Evolutionary conservation across 2,329 filamentous ascomycete genomes (phyloP).

Genomic region (Colletotrichum sp.): DNA sequence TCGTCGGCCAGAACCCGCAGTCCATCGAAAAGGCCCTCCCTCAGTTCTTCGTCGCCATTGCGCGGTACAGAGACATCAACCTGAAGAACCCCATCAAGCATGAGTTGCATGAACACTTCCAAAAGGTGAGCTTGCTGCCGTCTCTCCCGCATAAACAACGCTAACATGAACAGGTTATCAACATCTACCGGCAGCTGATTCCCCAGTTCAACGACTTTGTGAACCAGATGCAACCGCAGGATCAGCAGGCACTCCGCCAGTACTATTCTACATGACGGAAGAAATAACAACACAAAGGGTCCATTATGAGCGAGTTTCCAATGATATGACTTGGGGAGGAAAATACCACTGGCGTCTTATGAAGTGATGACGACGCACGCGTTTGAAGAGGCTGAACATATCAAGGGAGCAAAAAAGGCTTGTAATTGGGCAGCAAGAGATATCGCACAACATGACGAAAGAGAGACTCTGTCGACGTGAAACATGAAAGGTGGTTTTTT

Average conservation of each 20-base stretch:
- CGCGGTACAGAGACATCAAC: conserved; percentile 73
- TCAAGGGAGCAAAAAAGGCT: conserved; percentile 16
- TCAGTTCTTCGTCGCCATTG: conserved; percentile 84
- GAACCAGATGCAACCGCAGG: conserved; percentile 51
- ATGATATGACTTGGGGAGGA: conserved; percentile 20
- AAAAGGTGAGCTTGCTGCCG: conserved; percentile 65
- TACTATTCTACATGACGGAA: conserved; percentile 43
- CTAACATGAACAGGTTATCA: conserved; percentile 47
- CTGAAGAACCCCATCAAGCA: conserved; percentile 66
- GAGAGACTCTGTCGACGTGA: conserved; percentile 13
- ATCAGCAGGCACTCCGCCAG: conserved; percentile 53
- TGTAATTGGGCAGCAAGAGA: conserved; percentile 15
- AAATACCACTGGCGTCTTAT: conserved; percentile 20
- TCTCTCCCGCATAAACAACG: neutral
- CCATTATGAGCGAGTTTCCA: conserved; percentile 5
- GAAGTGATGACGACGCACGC: conserved; percentile 17
- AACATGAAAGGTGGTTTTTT: neutral
- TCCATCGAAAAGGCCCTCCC: conserved; percentile 88
- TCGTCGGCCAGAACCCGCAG: conserved; percentile 86
- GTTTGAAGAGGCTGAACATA: conserved; percentile 7
- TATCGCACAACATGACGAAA: neutral
- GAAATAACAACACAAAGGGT: neutral
- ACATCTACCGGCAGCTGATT: conserved; percentile 63
- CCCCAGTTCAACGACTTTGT: conserved; percentile 64
- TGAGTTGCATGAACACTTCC: conserved; percentile 75